Conservation (phyloP, 345 rosid genomes). For the Turnera subulata region DNA sequence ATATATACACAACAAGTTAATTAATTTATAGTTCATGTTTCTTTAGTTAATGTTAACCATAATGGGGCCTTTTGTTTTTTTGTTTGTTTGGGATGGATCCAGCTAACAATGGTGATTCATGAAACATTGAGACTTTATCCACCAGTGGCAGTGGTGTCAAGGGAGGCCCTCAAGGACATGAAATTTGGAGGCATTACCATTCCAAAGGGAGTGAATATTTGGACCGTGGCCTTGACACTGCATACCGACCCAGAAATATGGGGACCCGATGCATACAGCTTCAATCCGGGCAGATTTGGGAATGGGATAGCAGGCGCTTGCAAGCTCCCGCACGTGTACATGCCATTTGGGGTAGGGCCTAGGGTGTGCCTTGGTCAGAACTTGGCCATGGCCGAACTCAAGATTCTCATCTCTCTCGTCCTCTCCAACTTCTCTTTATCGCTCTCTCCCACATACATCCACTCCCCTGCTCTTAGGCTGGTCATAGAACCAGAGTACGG, state of each 20-base stretch:
- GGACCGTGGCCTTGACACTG: slow-evolving; percentile 25
- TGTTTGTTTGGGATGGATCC: slow-evolving; percentile 12
- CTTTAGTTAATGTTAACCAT: too few relatives aligned
- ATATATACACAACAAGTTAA: too few relatives aligned
- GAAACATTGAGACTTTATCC: slow-evolving; percentile 49
- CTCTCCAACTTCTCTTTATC: slow-evolving; percentile 10
- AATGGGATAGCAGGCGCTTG: slow-evolving; percentile 38
- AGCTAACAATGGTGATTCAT: slow-evolving; percentile 46
- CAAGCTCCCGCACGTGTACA: slow-evolving; percentile 32
- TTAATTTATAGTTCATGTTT: too few relatives aligned
- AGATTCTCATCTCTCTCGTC: slow-evolving; percentile 4
- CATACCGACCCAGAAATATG: slow-evolving; percentile 48
- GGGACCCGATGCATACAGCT: slow-evolving; percentile 38
- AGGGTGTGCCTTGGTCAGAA: slow-evolving; percentile 46
- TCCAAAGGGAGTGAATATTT: slow-evolving; percentile 39
- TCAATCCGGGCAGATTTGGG: slow-evolving; percentile 36
- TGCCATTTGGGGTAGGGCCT: slow-evolving; percentile 51
- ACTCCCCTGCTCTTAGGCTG: slow-evolving; percentile 9
- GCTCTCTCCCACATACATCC: slow-evolving; percentile 11
- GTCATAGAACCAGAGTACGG: slow-evolving; percentile 11
- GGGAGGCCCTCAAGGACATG: slow-evolving; percentile 48
- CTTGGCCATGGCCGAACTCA: slow-evolving; percentile 25
- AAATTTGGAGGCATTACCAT: slow-evolving; percentile 26
- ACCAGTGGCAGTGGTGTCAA: slow-evolving; percentile 35
- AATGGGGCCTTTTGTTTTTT: too few relatives aligned